Evolutionary conservation across 805 yeast genomes (phyloP), one percentile per base, ranked within the genome.

Genomic region (Sugiyamaella boreocaroliniensis): DNA sequence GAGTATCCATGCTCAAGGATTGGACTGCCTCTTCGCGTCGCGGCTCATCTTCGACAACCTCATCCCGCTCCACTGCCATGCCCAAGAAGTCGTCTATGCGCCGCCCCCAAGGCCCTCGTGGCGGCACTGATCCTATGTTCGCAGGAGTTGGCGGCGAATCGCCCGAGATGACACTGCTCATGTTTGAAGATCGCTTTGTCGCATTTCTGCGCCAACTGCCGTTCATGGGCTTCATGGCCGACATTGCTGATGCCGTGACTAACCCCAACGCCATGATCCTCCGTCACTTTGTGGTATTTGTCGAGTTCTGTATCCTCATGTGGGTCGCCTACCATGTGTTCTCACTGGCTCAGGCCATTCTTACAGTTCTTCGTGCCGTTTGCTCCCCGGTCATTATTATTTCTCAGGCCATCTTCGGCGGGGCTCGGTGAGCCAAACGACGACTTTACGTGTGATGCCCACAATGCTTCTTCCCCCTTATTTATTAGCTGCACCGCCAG

Each of bases 301-400:
- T 56, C 42, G 62, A 55, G 48, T 29, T 58, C 16, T 46, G 58
- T 16, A 18, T 55, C 6, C 37, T 51, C 29, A 49, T 59, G 45
- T 48, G 53, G 49, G 32, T 51, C n/a, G 32, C 47, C 11, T 59
- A 58, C 52, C 51, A 53, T 16, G 53, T 49, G 9, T 42, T 59
- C 9, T 37, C 49, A 14, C 20, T 58, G 9, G 15, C 59, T 2
- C 59, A 59, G 29, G 50, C 48, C 19, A 53, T 56, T 19, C 48
- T 60, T 45, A 40, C 51, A 12, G 49, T 59, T 32, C 22, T 58
- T 45, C 54, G 52, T 46, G 43, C 53, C 47, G 51, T 59, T 45
- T 59, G 62, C 49, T 52, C 59, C 12, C 62, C 63, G 7, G 60
- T 55, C 1, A 59, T 59, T 18, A 44, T 54, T 48, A 40, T 59